These are phyloP conservation scores for Argentina anserina DNA, from an alignment of 306 rosid species.

Conservation along the genomic window DNA sequence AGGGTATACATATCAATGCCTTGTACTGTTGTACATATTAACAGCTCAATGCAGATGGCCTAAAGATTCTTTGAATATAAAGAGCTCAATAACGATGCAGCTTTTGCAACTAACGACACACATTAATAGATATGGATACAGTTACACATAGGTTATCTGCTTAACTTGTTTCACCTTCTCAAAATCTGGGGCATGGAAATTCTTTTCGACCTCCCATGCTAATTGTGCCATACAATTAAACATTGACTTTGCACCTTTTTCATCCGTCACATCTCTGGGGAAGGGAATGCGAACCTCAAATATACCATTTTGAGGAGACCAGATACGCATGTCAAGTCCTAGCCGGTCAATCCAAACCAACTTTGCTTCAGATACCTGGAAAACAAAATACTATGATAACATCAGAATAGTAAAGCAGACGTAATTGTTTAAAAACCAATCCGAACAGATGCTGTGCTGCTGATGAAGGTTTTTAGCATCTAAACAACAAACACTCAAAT, in stretches of 20 bases:
- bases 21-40: neutral
- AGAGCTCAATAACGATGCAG: neutral
- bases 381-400: constrained; percentile 1
- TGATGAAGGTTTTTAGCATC: neutral
- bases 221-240: constrained; percentile 88
- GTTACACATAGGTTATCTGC: constrained; percentile 31
- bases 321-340: constrained; percentile 77
- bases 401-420: neutral
- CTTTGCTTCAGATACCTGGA: constrained; percentile 81
- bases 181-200: constrained; percentile 57
- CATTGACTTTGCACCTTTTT: constrained; percentile 80
- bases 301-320: constrained; percentile 50
- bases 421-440: neutral
- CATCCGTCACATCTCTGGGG: constrained; percentile 76
- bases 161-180: constrained; percentile 67
- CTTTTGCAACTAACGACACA: neutral
- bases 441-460: neutral
- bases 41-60: neutral
- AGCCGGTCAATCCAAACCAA: constrained; percentile 86
- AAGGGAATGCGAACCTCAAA: constrained; percentile 85
- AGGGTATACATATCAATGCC: too few relatives aligned
- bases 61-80: neutral
- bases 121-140: neutral
- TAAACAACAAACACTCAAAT: neutral
- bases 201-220: constrained; percentile 95